Percentiles rank a stretch among this genome's conserved stretches.
phyloP scores from a whole-genome alignment of 345 rosid species.

The Eucalyptus caleyi region DNA sequence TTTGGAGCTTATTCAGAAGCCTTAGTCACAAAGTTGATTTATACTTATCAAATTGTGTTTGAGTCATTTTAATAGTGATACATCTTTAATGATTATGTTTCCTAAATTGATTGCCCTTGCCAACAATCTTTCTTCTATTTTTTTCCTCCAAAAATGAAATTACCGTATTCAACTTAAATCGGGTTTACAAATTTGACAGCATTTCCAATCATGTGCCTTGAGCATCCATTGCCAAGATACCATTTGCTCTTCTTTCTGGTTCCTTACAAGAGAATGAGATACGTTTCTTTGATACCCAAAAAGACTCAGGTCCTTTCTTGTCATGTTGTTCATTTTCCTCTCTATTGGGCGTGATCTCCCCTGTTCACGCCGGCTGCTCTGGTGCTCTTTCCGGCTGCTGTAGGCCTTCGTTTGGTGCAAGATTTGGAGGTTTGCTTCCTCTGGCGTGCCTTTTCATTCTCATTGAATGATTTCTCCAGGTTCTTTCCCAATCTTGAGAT shows the following conservation, averaged over 20 bases:
- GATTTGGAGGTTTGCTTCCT: no score
- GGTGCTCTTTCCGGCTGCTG: no score
- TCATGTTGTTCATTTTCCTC: no score
- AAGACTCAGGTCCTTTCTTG: no score
- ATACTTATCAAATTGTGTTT: background rate
- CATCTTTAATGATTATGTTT: background rate
- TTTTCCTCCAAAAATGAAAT: background rate
- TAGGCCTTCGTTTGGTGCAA: no score
- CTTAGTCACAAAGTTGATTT: background rate
- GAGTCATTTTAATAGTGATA: background rate
- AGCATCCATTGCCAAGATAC: background rate
- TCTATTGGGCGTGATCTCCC: no score
- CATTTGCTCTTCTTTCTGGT: background rate
- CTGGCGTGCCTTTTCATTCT: no score
- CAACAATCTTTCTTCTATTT: background rate
- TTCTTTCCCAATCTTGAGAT: no score
- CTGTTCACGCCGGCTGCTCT: no score
- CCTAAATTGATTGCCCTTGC: background rate
- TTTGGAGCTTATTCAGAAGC: background rate
- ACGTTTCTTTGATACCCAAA: no score
- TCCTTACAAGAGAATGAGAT: background rate
- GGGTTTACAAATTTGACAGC: background rate
- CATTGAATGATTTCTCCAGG: no score
- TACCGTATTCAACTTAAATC: background rate
- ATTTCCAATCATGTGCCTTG: background rate